phyloP scores from a whole-genome alignment of 1,139 yeast species.

The Diutina rugosa region DNA sequence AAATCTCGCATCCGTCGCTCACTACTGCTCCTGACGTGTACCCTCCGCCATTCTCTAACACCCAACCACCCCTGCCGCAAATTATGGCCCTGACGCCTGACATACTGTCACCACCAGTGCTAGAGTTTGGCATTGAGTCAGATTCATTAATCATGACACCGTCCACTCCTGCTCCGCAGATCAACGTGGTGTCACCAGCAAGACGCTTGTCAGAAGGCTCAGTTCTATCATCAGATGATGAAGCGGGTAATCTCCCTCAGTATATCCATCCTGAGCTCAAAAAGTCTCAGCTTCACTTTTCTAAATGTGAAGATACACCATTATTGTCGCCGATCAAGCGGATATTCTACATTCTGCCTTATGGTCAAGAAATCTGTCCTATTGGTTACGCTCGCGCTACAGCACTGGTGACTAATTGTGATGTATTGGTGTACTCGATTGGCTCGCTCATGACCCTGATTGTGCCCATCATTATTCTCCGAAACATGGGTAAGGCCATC shows the following conservation, averaged over 20 bases:
- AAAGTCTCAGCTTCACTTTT: slow-evolving; percentile 62
- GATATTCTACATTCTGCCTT: slow-evolving; percentile 73
- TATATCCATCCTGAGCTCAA: slow-evolving; percentile 72
- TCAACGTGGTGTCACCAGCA: slow-evolving; percentile 5
- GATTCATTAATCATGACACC: background rate
- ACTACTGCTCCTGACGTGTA: slow-evolving; percentile 12
- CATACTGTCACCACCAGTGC: background rate
- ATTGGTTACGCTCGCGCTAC: slow-evolving; percentile 55
- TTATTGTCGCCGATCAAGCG: slow-evolving; percentile 65
- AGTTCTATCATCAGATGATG: slow-evolving; percentile 22
- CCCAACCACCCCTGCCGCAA: slow-evolving; percentile 26
- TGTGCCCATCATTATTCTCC: slow-evolving; percentile 60
- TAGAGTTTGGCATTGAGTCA: background rate
- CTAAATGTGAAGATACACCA: slow-evolving; percentile 43
- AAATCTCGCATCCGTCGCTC: slow-evolving; percentile 71
- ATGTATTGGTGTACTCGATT: slow-evolving; percentile 60
- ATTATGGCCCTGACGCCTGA: slow-evolving; percentile 4
- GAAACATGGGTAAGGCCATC: slow-evolving; percentile 58
- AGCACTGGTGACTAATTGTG: slow-evolving; percentile 35
- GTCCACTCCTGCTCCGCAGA: background rate
- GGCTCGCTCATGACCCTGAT: slow-evolving; percentile 86
- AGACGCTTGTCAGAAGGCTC: slow-evolving; percentile 7
- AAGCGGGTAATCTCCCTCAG: slow-evolving; percentile 52
- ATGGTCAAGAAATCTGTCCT: slow-evolving; percentile 81
- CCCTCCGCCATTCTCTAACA: slow-evolving; percentile 24